Conservation (phyloP, 345 rosid genomes). For the Hibiscus mutabilis region DNA sequence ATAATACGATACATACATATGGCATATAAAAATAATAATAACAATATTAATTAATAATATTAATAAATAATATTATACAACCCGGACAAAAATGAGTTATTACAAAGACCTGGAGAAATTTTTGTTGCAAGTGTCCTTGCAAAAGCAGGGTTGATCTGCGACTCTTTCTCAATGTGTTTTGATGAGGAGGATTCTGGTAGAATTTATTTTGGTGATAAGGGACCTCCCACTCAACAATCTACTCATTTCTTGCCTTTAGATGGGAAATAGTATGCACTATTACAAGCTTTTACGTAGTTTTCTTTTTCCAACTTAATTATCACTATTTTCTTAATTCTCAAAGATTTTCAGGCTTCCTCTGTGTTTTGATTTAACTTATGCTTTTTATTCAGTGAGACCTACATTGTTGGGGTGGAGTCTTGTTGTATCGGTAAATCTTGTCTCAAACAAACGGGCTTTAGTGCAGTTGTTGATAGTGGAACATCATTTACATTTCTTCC, state of each 20-base stretch:
- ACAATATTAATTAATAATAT: no score
- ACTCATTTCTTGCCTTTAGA: conserved; percentile 52
- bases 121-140: no score
- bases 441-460: conserved; percentile 51
- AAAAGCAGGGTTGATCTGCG: conserved; percentile 17
- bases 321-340: not conserved
- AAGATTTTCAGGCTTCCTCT: conserved; percentile 7
- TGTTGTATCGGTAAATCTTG: conserved; percentile 66
- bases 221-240: conserved; percentile 57
- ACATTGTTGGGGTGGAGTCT: conserved; percentile 68
- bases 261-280: conserved; percentile 50
- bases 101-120: no score
- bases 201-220: conserved; percentile 79
- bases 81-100: no score
- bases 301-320: not conserved
- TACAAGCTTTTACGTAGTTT: conserved; percentile 6
- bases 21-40: no score
- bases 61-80: no score
- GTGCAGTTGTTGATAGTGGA: conserved; percentile 69
- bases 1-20: no score
- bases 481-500: conserved; percentile 87
- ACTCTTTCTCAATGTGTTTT: conserved; percentile 89
- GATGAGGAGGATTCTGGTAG: conserved; percentile 73
- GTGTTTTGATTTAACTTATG: conserved; percentile 5
- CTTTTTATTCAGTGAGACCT: conserved; percentile 38